Conservation (phyloP, 345 rosid species). For the Erucastrum elatum region DNA sequence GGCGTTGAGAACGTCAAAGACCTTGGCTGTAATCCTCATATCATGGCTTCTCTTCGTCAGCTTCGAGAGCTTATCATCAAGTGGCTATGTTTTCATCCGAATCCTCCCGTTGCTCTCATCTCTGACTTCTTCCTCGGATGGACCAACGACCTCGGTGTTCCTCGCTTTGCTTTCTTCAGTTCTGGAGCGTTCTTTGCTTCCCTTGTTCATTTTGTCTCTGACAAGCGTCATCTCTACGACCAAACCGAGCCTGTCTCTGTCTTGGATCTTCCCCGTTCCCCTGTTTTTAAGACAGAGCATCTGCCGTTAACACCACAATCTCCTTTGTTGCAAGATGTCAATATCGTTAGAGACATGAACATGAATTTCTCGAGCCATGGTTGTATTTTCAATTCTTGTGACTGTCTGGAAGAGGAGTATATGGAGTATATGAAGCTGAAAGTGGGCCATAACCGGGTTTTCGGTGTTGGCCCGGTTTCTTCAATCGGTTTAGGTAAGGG, state of each 20-base stretch:
- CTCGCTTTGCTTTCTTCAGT: slow-evolving; percentile 52
- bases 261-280: slow-evolving; percentile 51
- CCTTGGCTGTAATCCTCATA: slow-evolving; percentile 44
- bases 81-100: slow-evolving; percentile 58
- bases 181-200: slow-evolving; percentile 44
- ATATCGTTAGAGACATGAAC: slow-evolving; percentile 31
- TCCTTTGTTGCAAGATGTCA: slow-evolving; percentile 32
- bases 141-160: slow-evolving; percentile 53
- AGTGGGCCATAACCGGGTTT: slow-evolving; percentile 50
- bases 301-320: slow-evolving; percentile 41
- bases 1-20: slow-evolving; percentile 44
- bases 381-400: slow-evolving; percentile 48
- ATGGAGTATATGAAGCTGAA: slow-evolving; percentile 39
- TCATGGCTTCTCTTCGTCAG: slow-evolving; percentile 45
- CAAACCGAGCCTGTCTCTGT: slow-evolving; percentile 37
- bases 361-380: slow-evolving; percentile 48
- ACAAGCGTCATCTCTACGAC: background rate
- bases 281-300: slow-evolving; percentile 48
- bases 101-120: slow-evolving; percentile 61
- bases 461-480: slow-evolving; percentile 57
- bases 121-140: slow-evolving; percentile 52
- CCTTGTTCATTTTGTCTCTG: slow-evolving; percentile 35
- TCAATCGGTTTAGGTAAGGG: slow-evolving; percentile 36
- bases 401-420: slow-evolving; percentile 47
- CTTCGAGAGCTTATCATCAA: slow-evolving; percentile 39